phyloP scores from a whole-genome alignment of 352 stramenopile genomes.

The Sclerospora graminicola region DNA sequence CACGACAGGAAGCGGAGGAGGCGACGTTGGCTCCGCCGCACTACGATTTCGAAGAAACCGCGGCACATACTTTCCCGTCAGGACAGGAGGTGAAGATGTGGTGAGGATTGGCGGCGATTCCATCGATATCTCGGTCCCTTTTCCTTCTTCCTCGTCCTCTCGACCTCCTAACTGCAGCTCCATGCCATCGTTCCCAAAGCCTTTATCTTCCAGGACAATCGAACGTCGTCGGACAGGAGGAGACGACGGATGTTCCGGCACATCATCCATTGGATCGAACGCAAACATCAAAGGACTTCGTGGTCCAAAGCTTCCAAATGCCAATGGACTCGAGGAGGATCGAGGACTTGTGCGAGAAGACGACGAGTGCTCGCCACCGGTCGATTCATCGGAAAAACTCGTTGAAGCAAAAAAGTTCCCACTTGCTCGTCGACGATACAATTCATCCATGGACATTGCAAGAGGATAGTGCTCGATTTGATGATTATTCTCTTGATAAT shows the following conservation, averaged over 20 bases:
- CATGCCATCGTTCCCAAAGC: slow-evolving; percentile 9
- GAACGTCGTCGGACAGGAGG: slow-evolving; percentile 3
- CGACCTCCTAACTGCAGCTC: slow-evolving; percentile 19
- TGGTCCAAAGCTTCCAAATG: slow-evolving; percentile 42
- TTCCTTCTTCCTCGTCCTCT: slow-evolving; percentile 9
- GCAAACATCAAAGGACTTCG: slow-evolving; percentile 71
- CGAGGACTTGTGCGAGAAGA: slow-evolving; percentile 41
- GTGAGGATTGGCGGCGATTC: slow-evolving; percentile 30
- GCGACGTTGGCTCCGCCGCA: slow-evolving; percentile 29
- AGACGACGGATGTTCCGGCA: slow-evolving; percentile 28
- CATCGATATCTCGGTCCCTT: slow-evolving; percentile 6
- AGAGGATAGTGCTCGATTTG: slow-evolving; percentile 27
- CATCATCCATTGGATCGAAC: slow-evolving; percentile 64
- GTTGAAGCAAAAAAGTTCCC: slow-evolving; percentile 32
- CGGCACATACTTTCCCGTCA: slow-evolving; percentile 59
- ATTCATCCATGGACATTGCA: slow-evolving; percentile 33
- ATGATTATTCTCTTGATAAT: slow-evolving; percentile 60
- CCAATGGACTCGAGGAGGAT: slow-evolving; percentile 43
- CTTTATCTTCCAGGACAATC: slow-evolving; percentile 20
- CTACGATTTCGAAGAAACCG: slow-evolving; percentile 62
- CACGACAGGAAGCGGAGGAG: slow-evolving; percentile 21
- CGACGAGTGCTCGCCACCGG: slow-evolving; percentile 20
- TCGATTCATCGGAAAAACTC: slow-evolving; percentile 54
- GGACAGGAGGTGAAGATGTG: slow-evolving; percentile 46
- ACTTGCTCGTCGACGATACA: slow-evolving; percentile 38